Evolutionary conservation across 176 grass and related monocot species (phyloP), one percentile per base, ranked within the genome.

Genomic region (Elaeis guineensis): DNA sequence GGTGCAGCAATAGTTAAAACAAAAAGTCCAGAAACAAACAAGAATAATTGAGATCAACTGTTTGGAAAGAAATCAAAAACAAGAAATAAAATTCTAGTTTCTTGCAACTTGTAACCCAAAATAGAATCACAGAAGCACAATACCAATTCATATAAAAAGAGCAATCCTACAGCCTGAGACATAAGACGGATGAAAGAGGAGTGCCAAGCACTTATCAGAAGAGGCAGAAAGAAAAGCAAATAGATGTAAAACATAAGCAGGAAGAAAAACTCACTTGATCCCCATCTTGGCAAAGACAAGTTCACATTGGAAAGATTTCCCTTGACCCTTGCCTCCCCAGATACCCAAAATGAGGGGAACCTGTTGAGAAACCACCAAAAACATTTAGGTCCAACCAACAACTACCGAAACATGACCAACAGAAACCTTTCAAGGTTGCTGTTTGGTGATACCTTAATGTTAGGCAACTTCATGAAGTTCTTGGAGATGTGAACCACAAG

Each of bases 261-360:
- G 35, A 29, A 7, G 6, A 25, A 35, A 25, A 16, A 63, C 78
- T 19, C 75, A 90, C 91, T 82, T 90, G 72, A 96, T 96, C 60
- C 91, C 86, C 86, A 96, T 78, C 83, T 96, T 96, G 70, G 86
- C 56, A 66, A 96, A 96, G 51, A 90, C 91, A 12, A 96, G 91
- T 65, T 96, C 91, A 21, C 83, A 87, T 21, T 96, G 91, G 83
- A 96, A 96, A 7, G 91, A 96, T 79, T 96, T 96, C n/a, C 91
- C 91, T 21, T 96, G 91, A 70, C 91, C 91, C 77, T 96, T 96
- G 61, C 91, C 91, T 85, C 91, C 91, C 91, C 91, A 96, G 55
- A 96, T 75, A 85, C 91, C 91, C 72, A 96, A 68, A 83, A 96
- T 96, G 15, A 96, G 80, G 4, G 90, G 90, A n/a, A 95, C 72